These are phyloP conservation scores for Wickerhamomyces sydowiorum DNA, from an alignment of 805 yeast species.

Conservation along the genomic window DNA sequence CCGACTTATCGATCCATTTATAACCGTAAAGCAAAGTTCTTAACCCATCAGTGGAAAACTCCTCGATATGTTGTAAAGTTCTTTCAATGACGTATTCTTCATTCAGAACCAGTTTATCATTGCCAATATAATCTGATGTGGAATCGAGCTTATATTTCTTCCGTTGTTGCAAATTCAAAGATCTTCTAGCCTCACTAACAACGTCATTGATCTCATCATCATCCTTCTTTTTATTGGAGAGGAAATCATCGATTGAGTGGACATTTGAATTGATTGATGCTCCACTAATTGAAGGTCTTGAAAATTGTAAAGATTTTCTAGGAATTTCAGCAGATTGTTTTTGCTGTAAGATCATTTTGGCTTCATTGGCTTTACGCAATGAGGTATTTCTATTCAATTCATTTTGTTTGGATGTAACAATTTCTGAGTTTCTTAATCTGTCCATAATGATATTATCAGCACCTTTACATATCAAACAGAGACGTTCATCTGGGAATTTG, in stretches of 20 bases:
- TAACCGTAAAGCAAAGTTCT: conserved; percentile 84
- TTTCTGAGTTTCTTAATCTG: conserved; percentile 48
- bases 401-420: conserved; percentile 60
- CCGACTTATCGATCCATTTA: conserved; percentile 56
- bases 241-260: conserved; percentile 44
- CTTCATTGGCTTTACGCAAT: conserved; percentile 71
- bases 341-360: conserved; percentile 61
- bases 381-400: conserved; percentile 54
- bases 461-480: conserved; percentile 85
- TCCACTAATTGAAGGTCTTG: conserved; percentile 26
- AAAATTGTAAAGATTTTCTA: conserved; percentile 26
- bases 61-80: conserved; percentile 87
- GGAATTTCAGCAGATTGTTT: conserved; percentile 34
- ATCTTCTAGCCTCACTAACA: conserved; percentile 45
- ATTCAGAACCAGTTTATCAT: conserved; percentile 56
- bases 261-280: conserved; percentile 18
- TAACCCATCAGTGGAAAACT: conserved; percentile 90
- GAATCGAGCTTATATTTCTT: conserved; percentile 38
- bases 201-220: conserved; percentile 50
- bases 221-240: conserved; percentile 36
- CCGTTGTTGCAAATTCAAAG: conserved; percentile 54
- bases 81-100: conserved; percentile 76
- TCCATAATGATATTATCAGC: conserved; percentile 91
- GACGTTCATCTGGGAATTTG: conserved; percentile 65
- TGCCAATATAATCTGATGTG: conserved; percentile 32